Evolutionary conservation across 2,329 filamentous ascomycete species (phyloP).

Genomic region (Phoma herbarum): DNA sequence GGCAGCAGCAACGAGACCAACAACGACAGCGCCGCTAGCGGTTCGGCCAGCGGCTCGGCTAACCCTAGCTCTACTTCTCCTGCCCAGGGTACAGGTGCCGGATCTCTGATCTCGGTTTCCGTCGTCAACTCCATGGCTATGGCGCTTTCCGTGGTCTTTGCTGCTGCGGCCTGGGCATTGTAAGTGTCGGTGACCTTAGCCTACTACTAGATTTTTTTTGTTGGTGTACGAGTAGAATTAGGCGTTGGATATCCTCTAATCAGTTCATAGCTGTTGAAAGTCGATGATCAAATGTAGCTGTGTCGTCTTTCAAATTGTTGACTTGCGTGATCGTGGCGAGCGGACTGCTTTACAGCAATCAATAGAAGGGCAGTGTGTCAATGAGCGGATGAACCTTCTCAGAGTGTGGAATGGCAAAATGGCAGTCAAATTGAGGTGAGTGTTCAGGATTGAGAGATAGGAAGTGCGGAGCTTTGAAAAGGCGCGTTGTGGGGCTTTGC

Average conservation of each 20-base stretch:
- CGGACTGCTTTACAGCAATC: neutral
- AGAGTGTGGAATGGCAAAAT: neutral
- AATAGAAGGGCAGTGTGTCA: neutral
- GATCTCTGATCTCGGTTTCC: slow-evolving; percentile 28
- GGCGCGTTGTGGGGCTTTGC: slow-evolving; percentile 20
- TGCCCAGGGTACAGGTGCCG: slow-evolving; percentile 18
- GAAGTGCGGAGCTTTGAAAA: neutral
- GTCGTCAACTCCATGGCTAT: slow-evolving; percentile 37
- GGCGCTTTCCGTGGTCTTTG: slow-evolving; percentile 39
- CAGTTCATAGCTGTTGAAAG: neutral
- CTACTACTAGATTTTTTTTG: slow-evolving; percentile 5
- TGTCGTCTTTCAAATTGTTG: neutral
- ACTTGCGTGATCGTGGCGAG: neutral
- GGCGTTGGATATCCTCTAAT: neutral
- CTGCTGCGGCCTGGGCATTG: slow-evolving; percentile 36
- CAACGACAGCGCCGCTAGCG: slow-evolving; percentile 5
- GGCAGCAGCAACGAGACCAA: slow-evolving; percentile 22
- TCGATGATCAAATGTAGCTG: neutral
- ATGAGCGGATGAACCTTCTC: neutral
- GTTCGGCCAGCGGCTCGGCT: slow-evolving; percentile 11
- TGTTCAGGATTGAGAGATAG: neutral
- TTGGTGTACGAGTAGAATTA: slow-evolving; percentile 1
- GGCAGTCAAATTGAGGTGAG: neutral
- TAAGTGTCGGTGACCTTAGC: slow-evolving; percentile 13
- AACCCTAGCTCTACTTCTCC: slow-evolving; percentile 6